phyloP scores from a whole-genome alignment of 2,329 filamentous ascomycete genomes.

The Fusarium sp. region DNA sequence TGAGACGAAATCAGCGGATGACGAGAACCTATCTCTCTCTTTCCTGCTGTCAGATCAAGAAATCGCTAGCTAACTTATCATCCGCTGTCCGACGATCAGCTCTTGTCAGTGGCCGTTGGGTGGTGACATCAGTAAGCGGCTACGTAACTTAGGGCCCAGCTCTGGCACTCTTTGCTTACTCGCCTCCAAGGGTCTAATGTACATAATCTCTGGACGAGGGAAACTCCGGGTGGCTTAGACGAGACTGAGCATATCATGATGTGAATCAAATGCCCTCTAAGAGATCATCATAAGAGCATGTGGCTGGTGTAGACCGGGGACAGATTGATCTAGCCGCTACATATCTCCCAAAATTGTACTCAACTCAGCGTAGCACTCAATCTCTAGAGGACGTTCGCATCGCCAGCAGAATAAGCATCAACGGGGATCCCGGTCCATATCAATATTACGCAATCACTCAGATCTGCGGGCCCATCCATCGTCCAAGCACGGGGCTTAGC shows the following conservation, averaged over 20 bases:
- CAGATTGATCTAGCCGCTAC: conserved; percentile 19
- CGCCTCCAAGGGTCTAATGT: conserved; percentile 11
- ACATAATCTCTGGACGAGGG: neutral
- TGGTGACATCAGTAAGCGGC: conserved; percentile 43
- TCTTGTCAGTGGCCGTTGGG: conserved; percentile 32
- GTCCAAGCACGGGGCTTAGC: conserved; percentile 3
- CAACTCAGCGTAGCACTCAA: conserved; percentile 15
- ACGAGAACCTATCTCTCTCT: neutral
- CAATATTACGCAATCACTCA: conserved; percentile 35
- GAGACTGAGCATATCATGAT: neutral
- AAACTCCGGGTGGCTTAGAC: conserved; percentile 11
- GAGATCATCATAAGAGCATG: conserved; percentile 11
- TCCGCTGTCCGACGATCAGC: conserved; percentile 16
- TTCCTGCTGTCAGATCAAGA: conserved; percentile 39
- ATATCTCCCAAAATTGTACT: conserved; percentile 4
- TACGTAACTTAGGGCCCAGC: conserved; percentile 24
- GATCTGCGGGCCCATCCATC: conserved; percentile 16
- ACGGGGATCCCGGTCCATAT: conserved; percentile 26
- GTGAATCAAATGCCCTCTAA: conserved; percentile 16
- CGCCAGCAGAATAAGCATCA: conserved; percentile 29
- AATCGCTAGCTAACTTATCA: conserved; percentile 9
- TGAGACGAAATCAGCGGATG: conserved; percentile 10
- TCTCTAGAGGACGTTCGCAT: conserved; percentile 15
- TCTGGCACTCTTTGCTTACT: conserved; percentile 30
- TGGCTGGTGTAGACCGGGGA: conserved; percentile 25